These are phyloP conservation scores for Limnanthes douglasii DNA, from an alignment of 345 rosid species.

Conservation along the genomic window DNA sequence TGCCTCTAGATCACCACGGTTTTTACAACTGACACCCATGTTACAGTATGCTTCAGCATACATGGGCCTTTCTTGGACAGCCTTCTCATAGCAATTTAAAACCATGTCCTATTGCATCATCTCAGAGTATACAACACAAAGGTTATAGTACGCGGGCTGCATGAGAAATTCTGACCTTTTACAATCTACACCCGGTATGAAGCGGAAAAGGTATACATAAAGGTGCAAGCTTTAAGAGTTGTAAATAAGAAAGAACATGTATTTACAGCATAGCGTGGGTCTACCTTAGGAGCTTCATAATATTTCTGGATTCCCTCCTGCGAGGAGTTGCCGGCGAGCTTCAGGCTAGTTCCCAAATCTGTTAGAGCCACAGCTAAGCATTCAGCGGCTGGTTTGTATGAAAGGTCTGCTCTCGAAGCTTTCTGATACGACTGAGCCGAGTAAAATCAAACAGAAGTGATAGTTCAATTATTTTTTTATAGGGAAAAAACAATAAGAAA, in stretches of 20 bases:
- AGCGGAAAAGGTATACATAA: background rate
- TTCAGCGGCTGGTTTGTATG: slow-evolving; percentile 94
- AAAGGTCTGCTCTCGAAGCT: slow-evolving; percentile 72
- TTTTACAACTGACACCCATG: slow-evolving; percentile 98
- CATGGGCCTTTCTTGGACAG: slow-evolving; percentile 95
- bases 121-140: slow-evolving; percentile 97
- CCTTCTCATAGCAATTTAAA: slow-evolving; percentile 91
- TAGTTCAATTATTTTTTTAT: no score
- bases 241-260: slow-evolving; percentile 7
- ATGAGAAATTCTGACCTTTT: slow-evolving; percentile 7
- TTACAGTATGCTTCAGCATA: slow-evolving; percentile 99
- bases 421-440: slow-evolving; percentile 80
- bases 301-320: slow-evolving; percentile 98
- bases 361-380: slow-evolving; percentile 93
- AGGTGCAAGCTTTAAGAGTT: background rate
- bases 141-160: slow-evolving; percentile 99
- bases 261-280: slow-evolving; percentile 88
- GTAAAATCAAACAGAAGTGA: no score
- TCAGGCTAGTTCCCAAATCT: slow-evolving; percentile 94
- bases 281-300: slow-evolving; percentile 91
- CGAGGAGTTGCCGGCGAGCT: slow-evolving; percentile 85
- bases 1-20: slow-evolving; percentile 93
- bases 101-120: slow-evolving; percentile 98
- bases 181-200: background rate
- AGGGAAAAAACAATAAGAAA: no score